A percentile compares a stretch with the other conserved stretches of the same genome.
Conservation (phyloP, 75 land plant genomes). For the Adiantum capillusveneris region DNA sequence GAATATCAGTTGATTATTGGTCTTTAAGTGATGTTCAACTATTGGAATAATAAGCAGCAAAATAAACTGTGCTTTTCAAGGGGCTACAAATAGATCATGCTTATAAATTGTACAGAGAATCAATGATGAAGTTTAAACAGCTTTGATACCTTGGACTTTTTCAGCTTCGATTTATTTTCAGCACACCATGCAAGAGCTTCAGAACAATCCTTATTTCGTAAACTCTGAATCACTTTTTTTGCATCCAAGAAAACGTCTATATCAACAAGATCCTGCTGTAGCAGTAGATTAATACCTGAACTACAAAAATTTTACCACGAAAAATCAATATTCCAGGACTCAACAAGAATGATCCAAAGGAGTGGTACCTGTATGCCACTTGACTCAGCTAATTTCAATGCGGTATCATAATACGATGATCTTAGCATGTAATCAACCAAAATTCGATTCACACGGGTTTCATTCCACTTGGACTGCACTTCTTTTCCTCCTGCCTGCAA, state of each 20-base stretch:
- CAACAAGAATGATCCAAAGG: no score
- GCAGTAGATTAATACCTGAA: conserved; percentile 4
- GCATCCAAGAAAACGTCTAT: conserved; percentile 94
- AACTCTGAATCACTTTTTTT: conserved; percentile 74
- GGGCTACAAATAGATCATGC: no score
- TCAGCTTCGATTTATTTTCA: conserved; percentile 88
- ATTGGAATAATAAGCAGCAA: no score
- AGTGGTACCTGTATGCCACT: conserved; percentile 59
- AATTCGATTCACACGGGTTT: conserved; percentile 61
- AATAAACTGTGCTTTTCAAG: no score
- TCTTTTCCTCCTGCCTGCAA: conserved; percentile 42
- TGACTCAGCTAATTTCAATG: conserved; percentile 57
- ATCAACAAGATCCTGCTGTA: conserved; percentile 84
- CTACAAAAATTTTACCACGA: not conserved
- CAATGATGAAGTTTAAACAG: no score
- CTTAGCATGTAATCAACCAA: conserved; percentile 96
- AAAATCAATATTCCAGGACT: not conserved
- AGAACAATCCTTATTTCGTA: conserved; percentile 77
- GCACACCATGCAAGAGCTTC: conserved; percentile 97
- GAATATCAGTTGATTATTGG: no score
- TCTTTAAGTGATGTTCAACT: no score
- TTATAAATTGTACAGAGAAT: no score
- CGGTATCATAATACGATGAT: conserved; percentile 77
- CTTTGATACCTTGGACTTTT: conserved; percentile 74
- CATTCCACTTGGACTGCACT: conserved; percentile 51